Evolutionary conservation across 257 asterid genomes (phyloP).

Genomic region (Solanum dulcamara): DNA sequence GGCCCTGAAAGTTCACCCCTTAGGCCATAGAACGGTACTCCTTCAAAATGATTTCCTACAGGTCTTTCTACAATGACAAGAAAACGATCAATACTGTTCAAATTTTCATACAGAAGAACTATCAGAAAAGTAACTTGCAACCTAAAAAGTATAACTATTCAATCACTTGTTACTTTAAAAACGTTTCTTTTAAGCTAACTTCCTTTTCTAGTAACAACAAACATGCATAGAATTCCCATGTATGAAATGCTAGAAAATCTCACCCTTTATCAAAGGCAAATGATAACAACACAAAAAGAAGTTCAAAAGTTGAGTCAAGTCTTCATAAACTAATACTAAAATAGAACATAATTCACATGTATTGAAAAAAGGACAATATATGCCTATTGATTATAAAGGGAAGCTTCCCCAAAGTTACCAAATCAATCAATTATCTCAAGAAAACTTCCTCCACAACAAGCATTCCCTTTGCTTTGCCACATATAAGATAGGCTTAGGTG

Average conservation of each 20-base stretch:
- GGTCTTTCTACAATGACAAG: constrained; percentile 53
- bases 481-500: neutral
- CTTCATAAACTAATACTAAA: neutral
- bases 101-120: constrained; percentile 1
- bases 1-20: constrained; percentile 56
- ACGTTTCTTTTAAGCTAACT: neutral
- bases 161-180: neutral
- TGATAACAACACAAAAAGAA: neutral
- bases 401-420: neutral
- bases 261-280: neutral
- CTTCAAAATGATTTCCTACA: constrained; percentile 56
- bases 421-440: neutral
- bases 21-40: constrained; percentile 63
- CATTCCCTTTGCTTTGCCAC: neutral
- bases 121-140: neutral
- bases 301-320: neutral
- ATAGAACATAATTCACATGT: neutral
- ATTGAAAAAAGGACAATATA: neutral
- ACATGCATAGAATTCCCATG: neutral
- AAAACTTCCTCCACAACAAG: neutral
- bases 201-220: neutral
- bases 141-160: neutral
- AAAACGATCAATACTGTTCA: constrained; percentile 19
- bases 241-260: neutral
- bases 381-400: neutral